Evolutionary conservation across 495 filamentous ascomycete genomes (phyloP), one percentile per base, ranked within the genome.

Genomic region (Pseudomonodictys pantanalensis): DNA sequence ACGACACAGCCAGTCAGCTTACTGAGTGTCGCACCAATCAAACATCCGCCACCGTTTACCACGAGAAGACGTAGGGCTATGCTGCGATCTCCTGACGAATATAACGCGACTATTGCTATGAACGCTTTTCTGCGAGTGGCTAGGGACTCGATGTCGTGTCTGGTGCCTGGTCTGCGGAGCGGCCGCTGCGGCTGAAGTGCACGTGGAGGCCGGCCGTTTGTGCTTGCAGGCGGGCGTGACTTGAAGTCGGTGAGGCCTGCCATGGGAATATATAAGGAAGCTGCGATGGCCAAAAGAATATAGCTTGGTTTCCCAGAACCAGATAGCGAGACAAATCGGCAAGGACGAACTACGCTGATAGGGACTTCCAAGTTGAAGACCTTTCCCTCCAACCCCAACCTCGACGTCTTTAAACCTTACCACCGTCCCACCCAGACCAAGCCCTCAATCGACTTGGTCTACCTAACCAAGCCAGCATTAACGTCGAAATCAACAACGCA

Each of bases 321-420:
- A 62, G 67, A 39, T 62, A 67, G 3, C 54, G 54, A 15, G 58
- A 79, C 46, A 64, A 18, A 55, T 69, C 25, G 71, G 71, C 5
- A 56, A 51, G 23, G 64, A 62, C 12, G 60, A 65, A 10, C 24
- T 71, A 24, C 46, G 71, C 7, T 65, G 68, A 45, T 77, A 77
- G 75, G 79, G 72, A 74, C 6, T 32, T 73, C 38, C 29, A 71
- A 26, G 25, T 56, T 0, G 51, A 68, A n/a, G n/a, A n/a, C n/a
- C n/a, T n/a, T n/a, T n/a, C n/a, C n/a, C n/a, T n/a, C n/a, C n/a
- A n/a, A n/a, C n/a, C n/a, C n/a, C n/a, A n/a, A n/a, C n/a, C n/a
- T n/a, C n/a, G 20, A 62, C 64, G 0, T 18, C 25, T 25, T 61
- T 73, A 6, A 68, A 75, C 79, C 64, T 76, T 63, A 75, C 70